Percentiles rank a stretch among this genome's conserved stretches.
These are phyloP conservation scores for Penicillium steckii DNA, from an alignment of 495 filamentous ascomycete genomes.

Conservation along the genomic window DNA sequence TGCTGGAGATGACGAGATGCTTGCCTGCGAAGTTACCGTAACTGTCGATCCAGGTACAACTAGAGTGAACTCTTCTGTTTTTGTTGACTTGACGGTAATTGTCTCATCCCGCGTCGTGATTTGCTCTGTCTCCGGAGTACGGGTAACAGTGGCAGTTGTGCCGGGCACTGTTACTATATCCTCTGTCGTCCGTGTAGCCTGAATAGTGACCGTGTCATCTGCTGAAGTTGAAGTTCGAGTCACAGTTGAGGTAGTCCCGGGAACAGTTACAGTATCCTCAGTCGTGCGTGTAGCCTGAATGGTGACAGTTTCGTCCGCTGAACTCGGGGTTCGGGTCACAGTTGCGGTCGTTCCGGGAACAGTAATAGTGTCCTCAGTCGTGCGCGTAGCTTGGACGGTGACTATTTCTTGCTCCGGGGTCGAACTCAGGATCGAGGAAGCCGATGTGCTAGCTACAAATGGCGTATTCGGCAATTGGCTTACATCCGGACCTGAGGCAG, in stretches of 20 bases:
- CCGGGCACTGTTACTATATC: no score
- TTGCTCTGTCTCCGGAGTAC: neutral
- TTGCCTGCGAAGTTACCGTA: constrained; percentile 5
- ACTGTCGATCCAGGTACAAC: constrained; percentile 4
- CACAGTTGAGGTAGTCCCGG: neutral
- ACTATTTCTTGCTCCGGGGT: neutral
- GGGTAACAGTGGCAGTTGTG: no score
- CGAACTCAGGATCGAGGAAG: neutral
- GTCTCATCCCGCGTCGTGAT: no score
- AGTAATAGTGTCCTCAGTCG: neutral
- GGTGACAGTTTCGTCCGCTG: neutral
- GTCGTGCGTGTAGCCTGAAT: neutral
- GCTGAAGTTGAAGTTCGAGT: neutral
- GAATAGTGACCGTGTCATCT: neutral
- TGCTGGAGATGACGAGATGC: neutral
- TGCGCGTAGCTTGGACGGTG: constrained; percentile 1
- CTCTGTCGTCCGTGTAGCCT: neutral
- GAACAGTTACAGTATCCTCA: neutral
- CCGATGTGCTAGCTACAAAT: neutral
- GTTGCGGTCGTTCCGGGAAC: neutral
- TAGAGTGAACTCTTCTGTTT: constrained; percentile 10
- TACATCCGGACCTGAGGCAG: neutral
- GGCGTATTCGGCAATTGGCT: neutral
- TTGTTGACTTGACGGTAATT: constrained; percentile 5
- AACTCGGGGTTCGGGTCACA: neutral